Percentiles rank a stretch among this genome's conserved stretches.
Evolutionary conservation across 1,284 basidiomycete genomes (phyloP).

Genomic region (Cryptococcus sp.): DNA sequence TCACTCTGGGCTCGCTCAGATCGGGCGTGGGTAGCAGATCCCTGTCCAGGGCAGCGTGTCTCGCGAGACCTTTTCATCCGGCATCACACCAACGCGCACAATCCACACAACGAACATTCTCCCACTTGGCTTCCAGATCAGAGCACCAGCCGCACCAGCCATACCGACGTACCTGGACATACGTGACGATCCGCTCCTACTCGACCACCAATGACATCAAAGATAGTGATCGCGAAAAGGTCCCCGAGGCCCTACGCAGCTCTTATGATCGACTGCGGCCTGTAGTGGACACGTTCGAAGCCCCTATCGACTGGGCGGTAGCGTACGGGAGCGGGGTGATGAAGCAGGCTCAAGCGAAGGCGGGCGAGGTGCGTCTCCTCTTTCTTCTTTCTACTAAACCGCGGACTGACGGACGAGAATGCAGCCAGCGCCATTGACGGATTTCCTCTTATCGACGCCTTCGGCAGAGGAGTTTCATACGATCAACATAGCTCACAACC

Average conservation of each 20-base stretch:
- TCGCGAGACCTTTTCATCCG: no score
- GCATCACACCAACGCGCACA: no score
- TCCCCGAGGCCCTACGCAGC: constrained; percentile 3
- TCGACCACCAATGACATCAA: no score
- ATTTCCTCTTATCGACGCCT: constrained; percentile 93
- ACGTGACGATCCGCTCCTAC: no score
- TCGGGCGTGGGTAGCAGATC: neutral
- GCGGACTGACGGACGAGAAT: neutral
- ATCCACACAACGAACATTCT: no score
- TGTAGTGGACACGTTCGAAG: constrained; percentile 39
- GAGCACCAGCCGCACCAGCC: no score
- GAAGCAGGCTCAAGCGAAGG: constrained; percentile 45
- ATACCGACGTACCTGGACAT: no score
- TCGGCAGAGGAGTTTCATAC: constrained; percentile 91
- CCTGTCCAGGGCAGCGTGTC: no score
- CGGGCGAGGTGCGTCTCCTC: constrained; percentile 30
- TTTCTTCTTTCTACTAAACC: neutral
- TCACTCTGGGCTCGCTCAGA: neutral
- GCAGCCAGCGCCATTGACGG: constrained; percentile 71
- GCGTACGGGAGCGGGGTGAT: constrained; percentile 53
- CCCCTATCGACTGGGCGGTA: constrained; percentile 48
- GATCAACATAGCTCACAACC: constrained; percentile 88
- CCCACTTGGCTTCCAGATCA: no score
- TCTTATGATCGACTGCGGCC: constrained; percentile 41
- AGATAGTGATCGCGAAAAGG: no score